Evolutionary conservation across 768 basidiomycete genomes (phyloP).

Genomic region (Hericium alpestre): DNA sequence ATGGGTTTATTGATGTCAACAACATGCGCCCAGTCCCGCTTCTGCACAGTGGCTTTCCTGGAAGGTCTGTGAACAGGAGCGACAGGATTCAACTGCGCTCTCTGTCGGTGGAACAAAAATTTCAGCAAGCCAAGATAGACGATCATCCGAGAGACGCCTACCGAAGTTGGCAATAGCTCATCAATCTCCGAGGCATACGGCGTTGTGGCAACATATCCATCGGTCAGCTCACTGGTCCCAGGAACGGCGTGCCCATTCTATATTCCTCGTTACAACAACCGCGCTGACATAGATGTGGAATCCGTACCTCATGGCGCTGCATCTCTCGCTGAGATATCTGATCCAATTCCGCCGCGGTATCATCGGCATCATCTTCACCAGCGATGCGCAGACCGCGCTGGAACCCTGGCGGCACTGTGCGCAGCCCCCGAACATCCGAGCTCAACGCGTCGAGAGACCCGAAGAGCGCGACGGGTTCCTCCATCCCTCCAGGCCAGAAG

Average conservation of each 20-base stretch:
- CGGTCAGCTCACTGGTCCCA: constrained; percentile 13
- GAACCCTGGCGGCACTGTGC: constrained; percentile 75
- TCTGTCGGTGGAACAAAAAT: constrained; percentile 25
- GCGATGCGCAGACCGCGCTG: constrained; percentile 66
- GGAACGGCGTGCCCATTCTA: constrained; percentile 5
- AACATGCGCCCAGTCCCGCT: constrained; percentile 96
- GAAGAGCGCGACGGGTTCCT: constrained; percentile 32
- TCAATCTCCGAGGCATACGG: constrained; percentile 47
- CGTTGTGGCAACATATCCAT: not conserved
- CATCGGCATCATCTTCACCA: constrained; percentile 42
- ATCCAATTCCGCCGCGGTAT: constrained; percentile 22
- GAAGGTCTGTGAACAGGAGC: constrained; percentile 29
- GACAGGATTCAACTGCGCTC: constrained; percentile 47
- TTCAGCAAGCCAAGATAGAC: not conserved
- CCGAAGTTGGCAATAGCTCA: constrained; percentile 46
- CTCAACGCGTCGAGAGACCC: constrained; percentile 21
- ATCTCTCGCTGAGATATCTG: not conserved
- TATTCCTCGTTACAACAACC: not conserved
- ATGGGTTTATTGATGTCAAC: constrained; percentile 89
- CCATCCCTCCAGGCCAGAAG: constrained; percentile 90
- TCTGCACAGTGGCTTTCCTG: constrained; percentile 43
- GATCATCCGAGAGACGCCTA: constrained; percentile 6
- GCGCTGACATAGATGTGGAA: not conserved
- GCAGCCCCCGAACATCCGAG: constrained; percentile 34
- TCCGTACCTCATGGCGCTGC: not conserved